phyloP scores from a whole-genome alignment of 2,329 filamentous ascomycete species.

The Penicillium brasilianum region DNA sequence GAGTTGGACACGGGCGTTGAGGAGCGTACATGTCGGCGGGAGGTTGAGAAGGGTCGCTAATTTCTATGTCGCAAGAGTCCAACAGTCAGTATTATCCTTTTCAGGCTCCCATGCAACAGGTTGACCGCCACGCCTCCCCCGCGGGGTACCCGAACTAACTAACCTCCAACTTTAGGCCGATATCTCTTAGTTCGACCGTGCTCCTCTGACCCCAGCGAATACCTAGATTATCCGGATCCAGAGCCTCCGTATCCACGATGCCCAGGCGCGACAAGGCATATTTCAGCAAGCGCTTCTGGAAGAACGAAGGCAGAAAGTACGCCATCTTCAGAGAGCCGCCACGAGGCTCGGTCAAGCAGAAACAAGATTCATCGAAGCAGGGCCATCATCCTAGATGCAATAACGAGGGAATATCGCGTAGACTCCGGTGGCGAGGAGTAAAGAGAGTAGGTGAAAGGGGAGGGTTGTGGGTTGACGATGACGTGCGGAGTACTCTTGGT shows the following conservation, averaged over 20 bases:
- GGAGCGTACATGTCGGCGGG: slow-evolving; percentile 71
- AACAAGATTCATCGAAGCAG: slow-evolving; percentile 35
- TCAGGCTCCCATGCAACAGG: slow-evolving; percentile 4
- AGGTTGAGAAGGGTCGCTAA: slow-evolving; percentile 75
- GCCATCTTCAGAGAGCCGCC: slow-evolving; percentile 62
- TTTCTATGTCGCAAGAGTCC: slow-evolving; percentile 62
- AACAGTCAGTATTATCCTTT: slow-evolving; percentile 32
- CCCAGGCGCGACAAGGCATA: slow-evolving; percentile 84
- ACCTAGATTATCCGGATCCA: slow-evolving; percentile 85
- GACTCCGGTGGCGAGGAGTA: slow-evolving; percentile 8
- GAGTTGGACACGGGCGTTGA: slow-evolving; percentile 74
- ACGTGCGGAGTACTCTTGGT: slow-evolving; percentile 37
- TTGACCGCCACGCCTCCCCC: slow-evolving; percentile 9
- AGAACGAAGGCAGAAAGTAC: slow-evolving; percentile 73
- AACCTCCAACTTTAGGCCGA: slow-evolving; percentile 80
- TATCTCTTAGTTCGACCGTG: slow-evolving; percentile 83
- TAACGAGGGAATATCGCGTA: slow-evolving; percentile 14
- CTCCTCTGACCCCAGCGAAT: slow-evolving; percentile 81
- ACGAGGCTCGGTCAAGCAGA: slow-evolving; percentile 35
- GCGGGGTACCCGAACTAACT: slow-evolving; percentile 31
- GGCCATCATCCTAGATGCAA: slow-evolving; percentile 24
- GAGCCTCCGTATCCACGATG: slow-evolving; percentile 81
- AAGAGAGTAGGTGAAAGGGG: slow-evolving; percentile 19
- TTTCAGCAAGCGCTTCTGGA: slow-evolving; percentile 86
- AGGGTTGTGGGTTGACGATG: slow-evolving; percentile 32